phyloP scores from a whole-genome alignment of 805 yeast species.

The Saturnispora halmiae region DNA sequence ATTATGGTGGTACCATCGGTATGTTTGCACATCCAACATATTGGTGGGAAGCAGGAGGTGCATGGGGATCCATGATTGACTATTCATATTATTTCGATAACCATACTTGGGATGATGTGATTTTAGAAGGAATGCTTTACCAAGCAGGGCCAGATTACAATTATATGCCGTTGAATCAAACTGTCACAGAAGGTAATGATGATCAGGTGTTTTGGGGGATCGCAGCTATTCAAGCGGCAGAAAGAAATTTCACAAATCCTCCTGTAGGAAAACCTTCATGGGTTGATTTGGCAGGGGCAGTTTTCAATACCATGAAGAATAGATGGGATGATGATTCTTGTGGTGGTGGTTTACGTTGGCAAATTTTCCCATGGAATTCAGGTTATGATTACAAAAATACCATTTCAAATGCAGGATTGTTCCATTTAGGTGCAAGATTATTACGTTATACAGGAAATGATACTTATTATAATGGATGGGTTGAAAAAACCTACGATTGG shows the following conservation, averaged over 20 bases:
- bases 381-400: slow-evolving; percentile 92
- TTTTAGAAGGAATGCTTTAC: slow-evolving; percentile 54
- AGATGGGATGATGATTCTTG: slow-evolving; percentile 78
- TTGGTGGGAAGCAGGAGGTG: slow-evolving; percentile 99
- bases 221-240: slow-evolving; percentile 87
- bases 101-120: slow-evolving; percentile 49
- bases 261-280: slow-evolving; percentile 55
- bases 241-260: slow-evolving; percentile 73
- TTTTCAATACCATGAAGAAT: slow-evolving; percentile 79
- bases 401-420: slow-evolving; percentile 82
- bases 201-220: slow-evolving; percentile 98
- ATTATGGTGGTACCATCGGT: slow-evolving; percentile 72
- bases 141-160: slow-evolving; percentile 70
- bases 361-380: slow-evolving; percentile 86
- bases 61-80: slow-evolving; percentile 82
- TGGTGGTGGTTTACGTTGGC: slow-evolving; percentile 93
- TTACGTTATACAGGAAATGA: slow-evolving; percentile 74
- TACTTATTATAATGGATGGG: slow-evolving; percentile 59
- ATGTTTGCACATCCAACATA: slow-evolving; percentile 85
- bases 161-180: slow-evolving; percentile 80
- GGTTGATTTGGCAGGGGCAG: slow-evolving; percentile 80
- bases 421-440: slow-evolving; percentile 79
- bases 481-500: slow-evolving; percentile 77
- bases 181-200: slow-evolving; percentile 93
- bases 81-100: slow-evolving; percentile 65